Conservation (phyloP, 768 basidiomycete species). For the Phlegmacium glaucopus region DNA sequence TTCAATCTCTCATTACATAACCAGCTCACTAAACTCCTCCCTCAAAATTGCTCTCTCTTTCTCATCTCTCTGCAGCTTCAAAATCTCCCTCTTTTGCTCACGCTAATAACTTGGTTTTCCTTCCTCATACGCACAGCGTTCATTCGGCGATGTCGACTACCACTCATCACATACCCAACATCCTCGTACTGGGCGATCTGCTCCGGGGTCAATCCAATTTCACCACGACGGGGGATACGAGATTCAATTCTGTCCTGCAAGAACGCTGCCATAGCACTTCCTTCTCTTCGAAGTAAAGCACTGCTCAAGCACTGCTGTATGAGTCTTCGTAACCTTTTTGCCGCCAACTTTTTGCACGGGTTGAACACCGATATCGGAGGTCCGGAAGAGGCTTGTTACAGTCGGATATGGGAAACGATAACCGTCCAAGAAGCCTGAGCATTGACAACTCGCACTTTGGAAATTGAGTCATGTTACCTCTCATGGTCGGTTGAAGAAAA, state of each 20-base stretch:
- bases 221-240: conserved; percentile 97
- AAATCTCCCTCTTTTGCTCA: conserved; percentile 94
- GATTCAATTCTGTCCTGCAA: conserved; percentile 76
- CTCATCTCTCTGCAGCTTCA: conserved; percentile 95
- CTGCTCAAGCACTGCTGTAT: too few relatives aligned
- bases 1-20: conserved; percentile 75
- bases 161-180: conserved; percentile 98
- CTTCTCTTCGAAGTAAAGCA: conserved; percentile 90
- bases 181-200: conserved; percentile 86
- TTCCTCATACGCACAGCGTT: conserved; percentile 98
- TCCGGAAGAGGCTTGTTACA: conserved; percentile 11
- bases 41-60: conserved; percentile 82
- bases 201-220: conserved; percentile 88
- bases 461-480: too few relatives aligned
- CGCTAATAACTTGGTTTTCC: conserved; percentile 99
- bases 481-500: too few relatives aligned
- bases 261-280: conserved; percentile 97
- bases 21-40: conserved; percentile 86
- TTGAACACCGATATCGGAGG: conserved; percentile 70
- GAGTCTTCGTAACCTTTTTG: conserved; percentile 71
- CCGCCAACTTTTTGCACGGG: conserved; percentile 47
- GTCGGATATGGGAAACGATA: conserved; percentile 16
- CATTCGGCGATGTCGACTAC: conserved; percentile 92
- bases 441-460: conserved; percentile 23
- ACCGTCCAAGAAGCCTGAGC: conserved; percentile 28